Conservation (phyloP, 306 rosid species). For the Sindora glabra region DNA sequence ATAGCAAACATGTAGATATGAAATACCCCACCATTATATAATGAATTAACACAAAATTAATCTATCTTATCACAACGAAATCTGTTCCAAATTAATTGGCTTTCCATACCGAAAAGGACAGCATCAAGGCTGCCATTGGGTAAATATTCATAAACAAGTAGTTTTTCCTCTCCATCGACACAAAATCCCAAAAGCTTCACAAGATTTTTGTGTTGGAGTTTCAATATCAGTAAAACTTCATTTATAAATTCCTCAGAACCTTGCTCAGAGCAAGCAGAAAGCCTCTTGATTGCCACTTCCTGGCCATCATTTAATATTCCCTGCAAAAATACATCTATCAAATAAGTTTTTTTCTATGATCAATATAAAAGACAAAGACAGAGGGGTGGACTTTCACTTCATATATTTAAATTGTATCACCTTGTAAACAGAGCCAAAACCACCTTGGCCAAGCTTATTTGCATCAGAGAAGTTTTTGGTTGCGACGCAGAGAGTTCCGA, state of each 20-base stretch:
- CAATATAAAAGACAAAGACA: background rate
- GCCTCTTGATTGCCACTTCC: constrained; percentile 67
- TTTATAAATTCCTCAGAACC: constrained; percentile 58
- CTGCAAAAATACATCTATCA: constrained; percentile 4
- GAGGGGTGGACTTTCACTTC: background rate
- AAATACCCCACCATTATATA: background rate
- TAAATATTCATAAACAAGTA: constrained; percentile 59
- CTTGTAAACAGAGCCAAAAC: constrained; percentile 78
- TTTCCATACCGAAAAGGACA: constrained; percentile 35
- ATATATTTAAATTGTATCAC: constrained; percentile 17
- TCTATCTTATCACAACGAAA: background rate
- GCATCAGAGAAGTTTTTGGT: constrained; percentile 43
- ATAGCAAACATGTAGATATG: background rate
- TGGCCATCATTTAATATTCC: constrained; percentile 40
- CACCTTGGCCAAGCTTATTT: constrained; percentile 69
- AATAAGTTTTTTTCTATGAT: background rate
- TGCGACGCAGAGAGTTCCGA: constrained; percentile 39
- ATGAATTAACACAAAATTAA: background rate
- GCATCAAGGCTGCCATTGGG: constrained; percentile 54
- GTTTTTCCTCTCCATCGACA: constrained; percentile 48
- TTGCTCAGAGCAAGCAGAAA: constrained; percentile 48
- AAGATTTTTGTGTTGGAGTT: constrained; percentile 71
- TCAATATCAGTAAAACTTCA: constrained; percentile 46
- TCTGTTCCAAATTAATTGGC: background rate
- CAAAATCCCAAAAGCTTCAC: constrained; percentile 65